Conservation (phyloP, 768 basidiomycete species). For the Tricholoma matsutake region DNA sequence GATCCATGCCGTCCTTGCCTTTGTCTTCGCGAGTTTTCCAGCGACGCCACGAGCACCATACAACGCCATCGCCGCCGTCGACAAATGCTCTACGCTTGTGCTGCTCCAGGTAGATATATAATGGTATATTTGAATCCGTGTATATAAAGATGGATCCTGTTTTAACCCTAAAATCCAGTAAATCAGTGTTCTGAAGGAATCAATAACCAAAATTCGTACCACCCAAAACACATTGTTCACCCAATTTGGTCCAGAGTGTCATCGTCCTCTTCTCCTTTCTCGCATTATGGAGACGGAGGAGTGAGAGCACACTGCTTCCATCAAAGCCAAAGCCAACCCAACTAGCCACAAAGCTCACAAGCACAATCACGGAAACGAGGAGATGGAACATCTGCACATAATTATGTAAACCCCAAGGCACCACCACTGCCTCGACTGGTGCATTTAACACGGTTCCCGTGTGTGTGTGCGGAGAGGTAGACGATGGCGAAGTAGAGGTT, state of each 20-base stretch:
- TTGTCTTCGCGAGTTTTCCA: slow-evolving; percentile 32
- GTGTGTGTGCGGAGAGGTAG: slow-evolving; percentile 43
- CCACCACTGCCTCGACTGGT: slow-evolving; percentile 13
- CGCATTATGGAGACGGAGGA: neutral
- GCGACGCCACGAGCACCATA: slow-evolving; percentile 30
- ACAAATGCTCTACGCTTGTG: slow-evolving; percentile 44
- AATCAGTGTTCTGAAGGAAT: neutral
- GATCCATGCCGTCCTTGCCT: slow-evolving; percentile 41
- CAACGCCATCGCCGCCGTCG: slow-evolving; percentile 56
- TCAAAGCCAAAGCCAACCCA: slow-evolving; percentile 29
- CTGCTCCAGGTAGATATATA: slow-evolving; percentile 41
- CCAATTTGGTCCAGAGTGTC: slow-evolving; percentile 27
- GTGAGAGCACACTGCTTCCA: neutral
- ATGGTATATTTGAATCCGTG: slow-evolving; percentile 55
- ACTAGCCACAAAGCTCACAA: slow-evolving; percentile 47
- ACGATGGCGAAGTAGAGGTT: slow-evolving; percentile 38
- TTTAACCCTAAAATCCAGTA: slow-evolving; percentile 11
- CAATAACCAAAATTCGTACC: slow-evolving; percentile 20
- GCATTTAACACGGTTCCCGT: slow-evolving; percentile 54
- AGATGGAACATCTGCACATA: slow-evolving; percentile 64
- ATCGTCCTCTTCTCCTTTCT: slow-evolving; percentile 10
- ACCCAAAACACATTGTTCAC: slow-evolving; percentile 30
- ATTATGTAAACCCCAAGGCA: slow-evolving; percentile 47
- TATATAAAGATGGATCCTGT: slow-evolving; percentile 28
- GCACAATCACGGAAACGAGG: slow-evolving; percentile 58